Percentiles rank a stretch among this genome's conserved stretches.
phyloP scores from a whole-genome alignment of 331 rosid genomes.

The Quercus lobata region DNA sequence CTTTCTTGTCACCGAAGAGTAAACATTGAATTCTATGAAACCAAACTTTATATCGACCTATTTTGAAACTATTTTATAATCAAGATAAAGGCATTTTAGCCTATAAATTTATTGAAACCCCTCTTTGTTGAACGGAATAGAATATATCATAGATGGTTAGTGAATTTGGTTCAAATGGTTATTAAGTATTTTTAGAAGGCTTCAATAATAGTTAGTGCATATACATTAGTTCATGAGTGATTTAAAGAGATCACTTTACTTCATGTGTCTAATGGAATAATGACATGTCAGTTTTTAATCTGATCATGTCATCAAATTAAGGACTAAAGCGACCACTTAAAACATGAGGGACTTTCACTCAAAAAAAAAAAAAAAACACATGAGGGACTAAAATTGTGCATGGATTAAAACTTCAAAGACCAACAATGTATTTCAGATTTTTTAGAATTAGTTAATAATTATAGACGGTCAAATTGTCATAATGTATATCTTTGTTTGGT shows the following conservation, averaged over 20 bases:
- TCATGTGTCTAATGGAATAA: too few relatives aligned
- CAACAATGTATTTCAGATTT: background rate
- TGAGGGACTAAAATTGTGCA: too few relatives aligned
- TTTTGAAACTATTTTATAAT: background rate
- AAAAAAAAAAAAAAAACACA: too few relatives aligned
- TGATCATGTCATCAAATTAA: too few relatives aligned
- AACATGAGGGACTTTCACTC: too few relatives aligned
- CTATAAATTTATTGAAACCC: background rate
- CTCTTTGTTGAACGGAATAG: background rate
- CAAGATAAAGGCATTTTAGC: background rate
- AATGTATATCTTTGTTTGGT: background rate
- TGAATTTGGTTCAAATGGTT: background rate
- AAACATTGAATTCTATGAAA: background rate
- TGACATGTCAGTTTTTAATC: too few relatives aligned
- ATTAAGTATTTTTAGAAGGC: too few relatives aligned
- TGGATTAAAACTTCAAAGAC: too few relatives aligned
- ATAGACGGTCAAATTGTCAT: background rate
- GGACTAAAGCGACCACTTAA: too few relatives aligned
- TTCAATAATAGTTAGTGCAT: too few relatives aligned
- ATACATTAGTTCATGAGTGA: too few relatives aligned
- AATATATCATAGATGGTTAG: background rate
- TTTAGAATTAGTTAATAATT: background rate
- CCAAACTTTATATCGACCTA: background rate
- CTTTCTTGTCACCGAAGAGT: background rate
- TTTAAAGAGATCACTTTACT: too few relatives aligned